Percentiles rank a stretch among this genome's conserved stretches.
These are phyloP conservation scores for Taiozyma sp. DNA, from an alignment of 1,139 yeast genomes.

Conservation along the genomic window DNA sequence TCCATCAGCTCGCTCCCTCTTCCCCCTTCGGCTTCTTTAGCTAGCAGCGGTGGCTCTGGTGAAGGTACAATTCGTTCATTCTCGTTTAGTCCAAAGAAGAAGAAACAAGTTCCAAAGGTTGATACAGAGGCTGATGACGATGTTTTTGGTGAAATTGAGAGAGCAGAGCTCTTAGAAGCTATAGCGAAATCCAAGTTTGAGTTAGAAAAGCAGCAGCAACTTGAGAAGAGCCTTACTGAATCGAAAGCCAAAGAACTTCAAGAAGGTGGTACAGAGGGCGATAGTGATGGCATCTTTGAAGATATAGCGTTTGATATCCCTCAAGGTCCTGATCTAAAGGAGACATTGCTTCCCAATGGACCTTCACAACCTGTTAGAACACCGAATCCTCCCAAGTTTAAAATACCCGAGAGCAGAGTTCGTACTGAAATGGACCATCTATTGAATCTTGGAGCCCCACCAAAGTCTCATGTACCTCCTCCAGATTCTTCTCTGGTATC, in stretches of 20 bases:
- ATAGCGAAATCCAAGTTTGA: conserved; percentile 42
- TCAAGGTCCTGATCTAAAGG: neutral
- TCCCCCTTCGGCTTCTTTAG: conserved; percentile 22
- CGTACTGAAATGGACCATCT: conserved; percentile 16
- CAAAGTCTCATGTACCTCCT: neutral
- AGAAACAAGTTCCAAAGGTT: conserved; percentile 3
- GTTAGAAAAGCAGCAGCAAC: conserved; percentile 18
- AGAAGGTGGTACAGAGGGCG: conserved; percentile 1
- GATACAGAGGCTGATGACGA: conserved; percentile 21
- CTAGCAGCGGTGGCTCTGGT: conserved; percentile 9
- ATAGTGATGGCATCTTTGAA: conserved; percentile 10
- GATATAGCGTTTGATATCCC: conserved; percentile 15
- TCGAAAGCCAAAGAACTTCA: neutral
- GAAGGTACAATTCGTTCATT: conserved; percentile 13
- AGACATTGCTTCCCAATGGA: neutral
- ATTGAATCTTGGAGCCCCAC: conserved; percentile 1
- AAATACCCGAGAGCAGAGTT: neutral
- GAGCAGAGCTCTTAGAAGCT: conserved; percentile 39
- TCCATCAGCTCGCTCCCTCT: conserved; percentile 34
- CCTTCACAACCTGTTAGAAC: neutral
- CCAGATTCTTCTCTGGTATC: neutral
- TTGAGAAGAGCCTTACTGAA: conserved; percentile 5
- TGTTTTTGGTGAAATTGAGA: conserved; percentile 27
- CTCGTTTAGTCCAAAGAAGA: conserved; percentile 20
- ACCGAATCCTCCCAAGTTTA: neutral